Percentiles rank a stretch among this genome's conserved stretches.
Conservation (phyloP, 2,329 filamentous ascomycete genomes). For the Ascochyta rabiei region DNA sequence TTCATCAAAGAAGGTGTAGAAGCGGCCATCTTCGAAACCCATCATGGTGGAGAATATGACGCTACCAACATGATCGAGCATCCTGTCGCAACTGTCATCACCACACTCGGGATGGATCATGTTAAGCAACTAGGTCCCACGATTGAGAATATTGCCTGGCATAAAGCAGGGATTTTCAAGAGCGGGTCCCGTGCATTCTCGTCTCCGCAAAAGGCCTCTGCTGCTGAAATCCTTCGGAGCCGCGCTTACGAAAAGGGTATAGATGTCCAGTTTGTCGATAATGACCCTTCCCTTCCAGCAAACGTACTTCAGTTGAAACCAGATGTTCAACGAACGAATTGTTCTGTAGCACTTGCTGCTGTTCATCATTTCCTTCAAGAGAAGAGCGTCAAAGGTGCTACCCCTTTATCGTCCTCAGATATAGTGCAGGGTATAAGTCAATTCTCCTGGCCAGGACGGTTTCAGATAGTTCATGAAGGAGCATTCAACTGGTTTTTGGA, state of each 20-base stretch:
- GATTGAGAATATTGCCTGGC: slow-evolving; percentile 72
- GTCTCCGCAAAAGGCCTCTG: slow-evolving; percentile 11
- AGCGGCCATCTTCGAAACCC: slow-evolving; percentile 69
- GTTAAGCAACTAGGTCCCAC: slow-evolving; percentile 67
- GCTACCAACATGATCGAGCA: slow-evolving; percentile 69
- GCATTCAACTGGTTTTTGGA: background rate
- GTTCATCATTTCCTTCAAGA: background rate
- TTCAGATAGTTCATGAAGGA: background rate
- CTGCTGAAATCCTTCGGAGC: slow-evolving; percentile 11
- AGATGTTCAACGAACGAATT: background rate
- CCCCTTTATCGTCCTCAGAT: too few relatives aligned
- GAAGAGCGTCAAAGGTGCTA: background rate
- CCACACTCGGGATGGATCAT: slow-evolving; percentile 73
- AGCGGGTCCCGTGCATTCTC: slow-evolving; percentile 58
- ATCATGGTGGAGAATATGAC: slow-evolving; percentile 62
- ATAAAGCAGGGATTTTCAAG: slow-evolving; percentile 76
- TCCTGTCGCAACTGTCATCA: slow-evolving; percentile 66
- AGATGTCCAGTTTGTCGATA: too few relatives aligned
- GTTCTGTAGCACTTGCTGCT: background rate
- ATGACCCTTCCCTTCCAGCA: background rate
- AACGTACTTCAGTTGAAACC: background rate
- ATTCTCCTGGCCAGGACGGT: background rate
- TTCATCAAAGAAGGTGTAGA: slow-evolving; percentile 69
- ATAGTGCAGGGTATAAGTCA: background rate
- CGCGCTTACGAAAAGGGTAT: slow-evolving; percentile 18